Base-by-base conservation (phyloP, 2,329 filamentous ascomycete genomes). In the Ceratocystis albifundus region DNA sequence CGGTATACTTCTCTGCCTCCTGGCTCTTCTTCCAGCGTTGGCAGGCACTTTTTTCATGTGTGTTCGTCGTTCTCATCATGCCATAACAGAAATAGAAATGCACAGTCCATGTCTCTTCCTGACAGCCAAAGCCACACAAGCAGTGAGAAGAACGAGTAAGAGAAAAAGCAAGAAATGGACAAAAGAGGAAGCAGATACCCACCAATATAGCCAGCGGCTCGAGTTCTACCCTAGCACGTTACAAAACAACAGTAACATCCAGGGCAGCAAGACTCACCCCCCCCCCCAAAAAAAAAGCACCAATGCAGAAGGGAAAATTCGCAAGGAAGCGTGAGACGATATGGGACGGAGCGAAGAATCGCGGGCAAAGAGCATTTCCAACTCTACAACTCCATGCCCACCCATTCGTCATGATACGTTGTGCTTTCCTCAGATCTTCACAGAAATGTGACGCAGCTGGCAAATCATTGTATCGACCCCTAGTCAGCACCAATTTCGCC, bases 401-500 rank as follows among this genome's bases (percentile, higher is more conserved):
- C 12, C n/a, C n/a, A 22, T 12, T 20, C 48, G 30, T 41, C 17
- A 22, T 32, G 10, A 22, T 44, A 17, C 36, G 4, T 45, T 17
- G 41, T 22, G n/a, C 10, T 22, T 28, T 25, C 28, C 25, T 36
- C 61, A 17, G 15, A 7, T 41, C 28, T 64, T 25, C 48, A 32
- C 61, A 46, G 50, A 67, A 64, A 67, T 32, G 62, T 64, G 62
- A 64, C 17, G n/a, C 62, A 36, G 65, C 50, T 61, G 45, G 65
- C 46, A 46, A 22, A 63, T 61, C 32, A 55, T 64, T 65, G 55
- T 63, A 15, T 55, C 46, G 62, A 62, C 62, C 61, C 68, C 74
- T 76, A 85, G 61, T 85, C 83, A 69, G 82, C 80, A 65, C 80
- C 79, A 71, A 87, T 82, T 66, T 79, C 76, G 28, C 73, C 71